A percentile compares a stretch with the other conserved stretches of the same genome.
Evolutionary conservation across 805 yeast genomes (phyloP).

Genomic region (Dipodascus albidus): DNA sequence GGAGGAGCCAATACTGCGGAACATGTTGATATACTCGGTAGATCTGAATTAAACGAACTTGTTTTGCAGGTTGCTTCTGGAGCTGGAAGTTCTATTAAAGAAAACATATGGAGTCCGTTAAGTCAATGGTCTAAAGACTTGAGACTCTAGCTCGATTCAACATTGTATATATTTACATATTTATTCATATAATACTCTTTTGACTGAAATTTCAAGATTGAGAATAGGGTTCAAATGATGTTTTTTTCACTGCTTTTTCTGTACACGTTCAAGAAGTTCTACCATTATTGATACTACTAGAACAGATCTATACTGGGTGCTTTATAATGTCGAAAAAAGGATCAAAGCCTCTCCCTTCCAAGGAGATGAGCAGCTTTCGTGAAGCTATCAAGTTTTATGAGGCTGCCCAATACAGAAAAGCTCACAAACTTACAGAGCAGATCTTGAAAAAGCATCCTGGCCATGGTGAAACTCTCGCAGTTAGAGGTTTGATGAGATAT

Average conservation of each 20-base stretch:
- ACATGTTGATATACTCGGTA: conserved; percentile 92
- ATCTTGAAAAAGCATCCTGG: conserved; percentile 63
- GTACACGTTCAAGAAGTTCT: not conserved
- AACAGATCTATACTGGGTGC: not conserved
- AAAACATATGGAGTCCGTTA: conserved; percentile 24
- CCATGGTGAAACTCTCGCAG: conserved; percentile 71
- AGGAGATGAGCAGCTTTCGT: conserved; percentile 67
- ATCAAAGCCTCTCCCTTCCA: conserved; percentile 26
- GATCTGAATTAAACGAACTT: conserved; percentile 84
- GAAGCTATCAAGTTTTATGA: conserved; percentile 80
- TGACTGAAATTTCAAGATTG: no score
- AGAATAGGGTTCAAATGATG: not conserved
- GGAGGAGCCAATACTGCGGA: conserved; percentile 98
- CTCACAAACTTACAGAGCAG: conserved; percentile 63
- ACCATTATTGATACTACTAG: not conserved
- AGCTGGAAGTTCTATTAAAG: conserved; percentile 52
- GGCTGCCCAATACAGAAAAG: conserved; percentile 73
- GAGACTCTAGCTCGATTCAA: not conserved
- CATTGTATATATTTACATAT: not conserved
- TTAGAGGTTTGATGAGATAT: conserved; percentile 66
- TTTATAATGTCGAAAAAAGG: not conserved
- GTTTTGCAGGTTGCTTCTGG: conserved; percentile 81
- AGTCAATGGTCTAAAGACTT: not conserved
- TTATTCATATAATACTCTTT: no score
- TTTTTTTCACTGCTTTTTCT: not conserved